Base-by-base conservation (phyloP, 768 basidiomycete genomes). In the Suillus paluster region DNA sequence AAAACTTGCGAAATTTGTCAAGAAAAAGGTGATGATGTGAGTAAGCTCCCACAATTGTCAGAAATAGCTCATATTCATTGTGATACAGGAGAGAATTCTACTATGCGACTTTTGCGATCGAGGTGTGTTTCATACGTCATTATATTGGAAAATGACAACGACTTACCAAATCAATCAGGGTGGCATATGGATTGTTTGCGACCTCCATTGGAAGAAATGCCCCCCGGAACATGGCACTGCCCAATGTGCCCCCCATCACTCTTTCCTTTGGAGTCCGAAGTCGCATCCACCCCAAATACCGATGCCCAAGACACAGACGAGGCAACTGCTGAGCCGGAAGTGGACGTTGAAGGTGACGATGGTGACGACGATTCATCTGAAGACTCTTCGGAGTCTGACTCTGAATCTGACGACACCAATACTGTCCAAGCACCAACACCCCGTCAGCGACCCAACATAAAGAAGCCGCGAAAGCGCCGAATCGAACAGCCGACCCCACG, bases 101-200 rank as follows among this genome's bases (percentile, higher is more conserved):
- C 91, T 98, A 67, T 99, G 97, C 74, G 97, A 99, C 81, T 85
- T 81, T 60, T 99, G 97, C 75, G 97, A 99, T 80, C 83, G 94
- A 83, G 94, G 92, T 87, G 73, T 44, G 36, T 62, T 66, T 64
- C 59, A 38, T 55, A 39, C 38, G 23, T 25, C 38, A 55, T 55
- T 39, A 25, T 39, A 30, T 38, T 11, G 23, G 15, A 25, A 9
- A 38, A 55, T 64, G 53, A n/a, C 57, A 30, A 30, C 50, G 41
- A 63, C 63, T 49, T 55, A 61, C 53, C 53, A 8, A 34, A 46
- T 57, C 6, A 23, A 56, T 45, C 65, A 89, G 93, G 92, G 39
- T 94, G 91, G 91, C 93, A 95, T 74, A 86, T 88, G 82, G 84
- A 88, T 66, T 95, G 92, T 73, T 81, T 95, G 60, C 67, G 77